Conservation (phyloP, 1,139 yeast species). For the Pichia kudriavzevii region DNA sequence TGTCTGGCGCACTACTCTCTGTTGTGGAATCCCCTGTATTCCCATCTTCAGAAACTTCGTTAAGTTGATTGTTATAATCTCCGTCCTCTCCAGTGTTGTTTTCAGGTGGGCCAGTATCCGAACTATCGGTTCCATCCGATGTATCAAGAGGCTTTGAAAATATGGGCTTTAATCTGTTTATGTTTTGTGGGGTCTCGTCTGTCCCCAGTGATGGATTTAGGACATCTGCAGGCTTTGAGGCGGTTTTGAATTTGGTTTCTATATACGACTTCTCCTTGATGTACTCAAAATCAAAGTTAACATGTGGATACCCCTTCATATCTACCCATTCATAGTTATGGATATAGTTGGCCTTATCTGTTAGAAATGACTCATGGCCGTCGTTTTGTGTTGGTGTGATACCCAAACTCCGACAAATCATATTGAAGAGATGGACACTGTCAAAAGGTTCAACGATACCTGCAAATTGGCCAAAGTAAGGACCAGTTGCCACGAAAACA, state of each 20-base stretch:
- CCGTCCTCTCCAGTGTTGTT: too few species aligned
- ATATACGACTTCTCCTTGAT: conserved; percentile 2
- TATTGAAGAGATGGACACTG: conserved; percentile 66
- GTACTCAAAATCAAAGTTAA: background rate
- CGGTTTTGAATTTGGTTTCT: conserved; percentile 2
- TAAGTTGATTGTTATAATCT: too few species aligned
- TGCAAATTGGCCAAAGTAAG: conserved; percentile 40
- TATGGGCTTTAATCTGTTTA: too few species aligned
- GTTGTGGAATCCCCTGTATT: too few species aligned
- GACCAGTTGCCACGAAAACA: conserved; percentile 72
- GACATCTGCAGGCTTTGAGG: too few species aligned
- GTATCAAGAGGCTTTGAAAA: too few species aligned
- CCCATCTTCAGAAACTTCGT: too few species aligned
- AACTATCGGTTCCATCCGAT: too few species aligned
- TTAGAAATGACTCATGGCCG: conserved; percentile 31
- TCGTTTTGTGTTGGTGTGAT: conserved; percentile 53
- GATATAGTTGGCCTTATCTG: background rate
- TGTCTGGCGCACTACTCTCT: too few species aligned
- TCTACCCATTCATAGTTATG: background rate
- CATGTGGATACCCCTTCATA: conserved; percentile 3
- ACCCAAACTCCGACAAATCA: conserved; percentile 62
- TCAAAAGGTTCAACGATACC: conserved; percentile 53
- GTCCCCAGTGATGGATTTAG: too few species aligned
- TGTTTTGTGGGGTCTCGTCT: too few species aligned
- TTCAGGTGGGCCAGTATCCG: too few species aligned